These are phyloP conservation scores for Ploettnerulaceae sp. DNA, from an alignment of 2,329 filamentous ascomycete species.

Conservation along the genomic window DNA sequence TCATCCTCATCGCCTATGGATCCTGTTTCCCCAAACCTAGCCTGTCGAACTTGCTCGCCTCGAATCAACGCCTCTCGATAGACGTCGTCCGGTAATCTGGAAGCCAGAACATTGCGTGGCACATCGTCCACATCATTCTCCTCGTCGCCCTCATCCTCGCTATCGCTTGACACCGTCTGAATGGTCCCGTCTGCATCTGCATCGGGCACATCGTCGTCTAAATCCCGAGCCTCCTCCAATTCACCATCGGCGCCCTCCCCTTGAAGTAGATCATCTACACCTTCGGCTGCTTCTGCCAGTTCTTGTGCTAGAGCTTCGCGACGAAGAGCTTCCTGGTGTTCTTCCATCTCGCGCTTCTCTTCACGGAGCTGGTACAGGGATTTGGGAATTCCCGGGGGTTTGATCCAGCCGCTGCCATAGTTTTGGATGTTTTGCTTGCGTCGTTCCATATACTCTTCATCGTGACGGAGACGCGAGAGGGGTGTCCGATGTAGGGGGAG, in stretches of 20 bases:
- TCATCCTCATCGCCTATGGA: constrained; percentile 52
- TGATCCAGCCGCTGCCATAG: constrained; percentile 87
- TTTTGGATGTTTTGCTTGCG: constrained; percentile 79
- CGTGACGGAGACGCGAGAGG: constrained; percentile 65
- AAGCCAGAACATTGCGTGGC: constrained; percentile 30
- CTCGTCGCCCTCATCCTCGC: constrained; percentile 39
- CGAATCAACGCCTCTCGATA: constrained; percentile 54
- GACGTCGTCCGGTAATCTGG: constrained; percentile 53
- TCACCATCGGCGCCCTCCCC: constrained; percentile 33
- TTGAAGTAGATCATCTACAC: constrained; percentile 37
- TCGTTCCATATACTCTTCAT: constrained; percentile 71
- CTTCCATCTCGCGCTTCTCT: constrained; percentile 81
- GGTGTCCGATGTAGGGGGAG: constrained; percentile 51
- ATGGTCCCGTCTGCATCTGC: constrained; percentile 36
- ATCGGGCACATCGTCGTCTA: constrained; percentile 72
- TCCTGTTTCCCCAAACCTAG: constrained; percentile 39
- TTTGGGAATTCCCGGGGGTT: constrained; percentile 81
- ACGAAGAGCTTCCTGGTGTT: constrained; percentile 70
- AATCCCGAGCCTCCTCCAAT: constrained; percentile 51
- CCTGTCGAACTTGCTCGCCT: constrained; percentile 44
- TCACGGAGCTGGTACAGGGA: constrained; percentile 87
- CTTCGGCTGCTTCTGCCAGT: constrained; percentile 60
- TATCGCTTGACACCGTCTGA: constrained; percentile 35
- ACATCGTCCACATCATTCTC: constrained; percentile 36
- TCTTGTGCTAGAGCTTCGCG: constrained; percentile 69